Conservation (phyloP, 176 grass and related monocot genomes). For the Elaeis guineensis region DNA sequence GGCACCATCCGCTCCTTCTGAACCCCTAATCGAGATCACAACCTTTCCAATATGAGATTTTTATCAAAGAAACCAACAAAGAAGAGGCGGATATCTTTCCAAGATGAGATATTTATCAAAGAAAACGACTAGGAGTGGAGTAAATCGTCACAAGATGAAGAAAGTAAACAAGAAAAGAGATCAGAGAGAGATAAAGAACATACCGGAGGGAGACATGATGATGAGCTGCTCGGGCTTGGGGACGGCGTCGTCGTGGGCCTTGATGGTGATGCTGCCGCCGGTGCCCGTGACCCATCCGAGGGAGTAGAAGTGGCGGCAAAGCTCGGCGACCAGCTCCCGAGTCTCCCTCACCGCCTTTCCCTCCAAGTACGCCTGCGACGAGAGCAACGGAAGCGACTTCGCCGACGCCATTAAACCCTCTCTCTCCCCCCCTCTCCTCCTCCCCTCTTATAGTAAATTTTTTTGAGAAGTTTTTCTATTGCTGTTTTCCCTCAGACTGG, state of each 20-base stretch:
- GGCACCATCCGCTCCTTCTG: conserved; percentile 94
- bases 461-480: too few relatives aligned
- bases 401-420: conserved; percentile 8
- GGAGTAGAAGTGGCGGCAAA: conserved; percentile 87
- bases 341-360: conserved; percentile 48
- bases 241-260: conserved; percentile 64
- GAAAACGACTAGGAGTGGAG: too few relatives aligned
- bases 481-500: too few relatives aligned
- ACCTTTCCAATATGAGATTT: too few relatives aligned
- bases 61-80: not conserved
- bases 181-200: not conserved
- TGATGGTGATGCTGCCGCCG: conserved; percentile 75
- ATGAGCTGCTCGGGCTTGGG: conserved; percentile 64
- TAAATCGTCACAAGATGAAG: too few relatives aligned
- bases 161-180: not conserved
- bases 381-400: not conserved
- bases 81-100: too few relatives aligned
- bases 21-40: conserved; percentile 34
- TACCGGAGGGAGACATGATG: conserved; percentile 88
- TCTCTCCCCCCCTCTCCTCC: too few relatives aligned
- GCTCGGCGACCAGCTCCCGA: conserved; percentile 67
- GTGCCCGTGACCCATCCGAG: conserved; percentile 85
- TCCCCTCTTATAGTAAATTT: too few relatives aligned
- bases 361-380: conserved; percentile 46
- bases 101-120: too few relatives aligned